These are phyloP conservation scores for Cenchrus americanus DNA, from an alignment of 176 grass and related monocot species.

Conservation along the genomic window DNA sequence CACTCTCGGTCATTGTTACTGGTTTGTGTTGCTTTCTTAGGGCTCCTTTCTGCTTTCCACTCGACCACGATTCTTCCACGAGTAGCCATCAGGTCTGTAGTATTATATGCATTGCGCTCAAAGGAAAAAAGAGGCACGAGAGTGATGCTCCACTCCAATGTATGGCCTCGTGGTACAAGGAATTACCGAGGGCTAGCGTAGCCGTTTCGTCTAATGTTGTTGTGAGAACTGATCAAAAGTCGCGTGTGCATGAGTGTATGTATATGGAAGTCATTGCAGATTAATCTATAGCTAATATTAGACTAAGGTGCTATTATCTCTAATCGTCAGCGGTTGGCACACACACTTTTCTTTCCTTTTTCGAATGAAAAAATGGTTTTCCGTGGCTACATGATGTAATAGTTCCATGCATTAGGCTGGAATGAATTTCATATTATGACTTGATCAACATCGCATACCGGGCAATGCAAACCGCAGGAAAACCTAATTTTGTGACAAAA, in stretches of 20 bases:
- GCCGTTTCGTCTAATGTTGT: background rate
- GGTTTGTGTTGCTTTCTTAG: conserved; percentile 1
- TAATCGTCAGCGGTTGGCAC: background rate
- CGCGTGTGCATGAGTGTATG: background rate
- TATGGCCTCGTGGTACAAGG: background rate
- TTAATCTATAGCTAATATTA: no score
- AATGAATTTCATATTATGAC: background rate
- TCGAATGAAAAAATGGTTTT: background rate
- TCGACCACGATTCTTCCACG: background rate
- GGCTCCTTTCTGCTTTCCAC: background rate
- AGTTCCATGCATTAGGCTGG: background rate
- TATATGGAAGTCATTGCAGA: no score
- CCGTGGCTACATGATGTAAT: background rate
- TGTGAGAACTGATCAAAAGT: background rate
- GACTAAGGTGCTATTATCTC: background rate
- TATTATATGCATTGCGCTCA: background rate
- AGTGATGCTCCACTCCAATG: background rate
- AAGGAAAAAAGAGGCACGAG: background rate
- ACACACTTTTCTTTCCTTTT: background rate
- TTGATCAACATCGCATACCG: background rate
- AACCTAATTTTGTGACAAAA: background rate
- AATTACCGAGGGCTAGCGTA: background rate
- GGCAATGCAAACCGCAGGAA: background rate
- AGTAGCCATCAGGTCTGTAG: background rate
- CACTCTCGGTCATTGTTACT: background rate